These are phyloP conservation scores for Eleusine coracana DNA, from an alignment of 176 grass and related monocot species.

Conservation along the genomic window DNA sequence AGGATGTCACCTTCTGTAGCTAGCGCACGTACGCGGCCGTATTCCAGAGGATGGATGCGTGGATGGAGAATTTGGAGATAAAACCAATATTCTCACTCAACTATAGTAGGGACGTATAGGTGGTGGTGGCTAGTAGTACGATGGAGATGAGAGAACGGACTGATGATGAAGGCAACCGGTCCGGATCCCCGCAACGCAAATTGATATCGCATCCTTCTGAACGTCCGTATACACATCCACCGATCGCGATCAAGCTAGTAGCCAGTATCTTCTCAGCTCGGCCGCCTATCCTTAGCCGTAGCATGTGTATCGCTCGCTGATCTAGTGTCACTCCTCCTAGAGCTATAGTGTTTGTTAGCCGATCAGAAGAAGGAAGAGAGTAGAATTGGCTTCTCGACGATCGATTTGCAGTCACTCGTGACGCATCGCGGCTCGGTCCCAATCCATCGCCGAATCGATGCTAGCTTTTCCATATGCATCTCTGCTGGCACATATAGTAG, in stretches of 20 bases:
- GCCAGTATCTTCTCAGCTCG: neutral
- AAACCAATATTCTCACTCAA: neutral
- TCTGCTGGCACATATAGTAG: neutral
- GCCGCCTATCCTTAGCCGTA: neutral
- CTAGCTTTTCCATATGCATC: slow-evolving; percentile 9
- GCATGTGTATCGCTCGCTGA: neutral
- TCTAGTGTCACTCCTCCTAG: too few species aligned
- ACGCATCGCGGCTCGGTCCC: neutral
- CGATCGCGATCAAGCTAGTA: neutral
- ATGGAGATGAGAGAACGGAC: neutral
- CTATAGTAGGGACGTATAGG: neutral
- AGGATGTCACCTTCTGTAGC: too few species aligned
- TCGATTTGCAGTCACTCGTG: slow-evolving; percentile 25
- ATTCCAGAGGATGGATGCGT: neutral
- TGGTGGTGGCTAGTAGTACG: neutral
- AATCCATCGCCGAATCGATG: slow-evolving; percentile 35
- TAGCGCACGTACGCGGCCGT: neutral
- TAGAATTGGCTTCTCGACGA: neutral
- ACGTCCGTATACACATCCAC: neutral
- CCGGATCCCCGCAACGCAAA: neutral
- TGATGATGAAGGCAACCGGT: neutral
- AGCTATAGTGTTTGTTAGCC: too few species aligned
- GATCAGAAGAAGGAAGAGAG: neutral
- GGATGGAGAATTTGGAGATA: neutral
- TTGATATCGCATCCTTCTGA: neutral